Percentiles rank a stretch among this genome's conserved stretches.
Conservation (phyloP, 2,329 filamentous ascomycete species). For the Colletotrichum sp. region DNA sequence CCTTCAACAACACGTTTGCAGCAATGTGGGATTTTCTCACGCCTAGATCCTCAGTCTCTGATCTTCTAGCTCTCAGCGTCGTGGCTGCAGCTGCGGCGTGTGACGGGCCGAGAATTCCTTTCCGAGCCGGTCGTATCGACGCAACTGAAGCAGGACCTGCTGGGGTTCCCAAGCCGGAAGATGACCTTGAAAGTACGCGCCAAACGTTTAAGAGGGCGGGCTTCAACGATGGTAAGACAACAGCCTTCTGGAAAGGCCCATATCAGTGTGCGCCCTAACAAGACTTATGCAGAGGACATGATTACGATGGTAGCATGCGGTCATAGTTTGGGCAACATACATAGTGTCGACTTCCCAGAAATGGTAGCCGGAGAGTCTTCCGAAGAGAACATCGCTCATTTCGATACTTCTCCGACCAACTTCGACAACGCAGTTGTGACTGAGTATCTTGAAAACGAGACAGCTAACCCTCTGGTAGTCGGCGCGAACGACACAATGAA, state of each 20-base stretch:
- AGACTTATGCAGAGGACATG: slow-evolving; percentile 13
- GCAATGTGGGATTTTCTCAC: slow-evolving; percentile 25
- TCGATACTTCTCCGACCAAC: slow-evolving; percentile 30
- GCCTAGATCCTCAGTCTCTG: slow-evolving; percentile 25
- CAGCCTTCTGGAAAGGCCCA: not conserved
- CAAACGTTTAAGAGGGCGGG: slow-evolving; percentile 23
- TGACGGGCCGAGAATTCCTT: slow-evolving; percentile 24
- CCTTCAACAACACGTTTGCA: slow-evolving; percentile 32
- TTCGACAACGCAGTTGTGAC: slow-evolving; percentile 25
- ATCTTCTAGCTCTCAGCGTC: slow-evolving; percentile 34
- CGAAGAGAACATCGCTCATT: slow-evolving; percentile 35
- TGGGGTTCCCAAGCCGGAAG: slow-evolving; percentile 28
- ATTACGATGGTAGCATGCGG: slow-evolving; percentile 28
- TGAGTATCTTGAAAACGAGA: slow-evolving; percentile 21
- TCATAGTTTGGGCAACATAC: slow-evolving; percentile 26
- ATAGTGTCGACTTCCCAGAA: slow-evolving; percentile 26
- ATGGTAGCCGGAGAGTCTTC: slow-evolving; percentile 8
- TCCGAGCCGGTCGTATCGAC: slow-evolving; percentile 26
- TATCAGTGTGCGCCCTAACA: not conserved
- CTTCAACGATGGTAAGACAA: slow-evolving; percentile 20
- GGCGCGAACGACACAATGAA: slow-evolving; percentile 22
- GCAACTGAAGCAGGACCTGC: slow-evolving; percentile 23
- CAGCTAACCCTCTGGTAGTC: slow-evolving; percentile 24
- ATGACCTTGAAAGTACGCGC: slow-evolving; percentile 22
- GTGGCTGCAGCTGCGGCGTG: slow-evolving; percentile 26